A percentile compares a stretch with the other conserved stretches of the same genome.
phyloP scores from a whole-genome alignment of 2,329 filamentous ascomycete species.

The Dothideomycetes sp. region DNA sequence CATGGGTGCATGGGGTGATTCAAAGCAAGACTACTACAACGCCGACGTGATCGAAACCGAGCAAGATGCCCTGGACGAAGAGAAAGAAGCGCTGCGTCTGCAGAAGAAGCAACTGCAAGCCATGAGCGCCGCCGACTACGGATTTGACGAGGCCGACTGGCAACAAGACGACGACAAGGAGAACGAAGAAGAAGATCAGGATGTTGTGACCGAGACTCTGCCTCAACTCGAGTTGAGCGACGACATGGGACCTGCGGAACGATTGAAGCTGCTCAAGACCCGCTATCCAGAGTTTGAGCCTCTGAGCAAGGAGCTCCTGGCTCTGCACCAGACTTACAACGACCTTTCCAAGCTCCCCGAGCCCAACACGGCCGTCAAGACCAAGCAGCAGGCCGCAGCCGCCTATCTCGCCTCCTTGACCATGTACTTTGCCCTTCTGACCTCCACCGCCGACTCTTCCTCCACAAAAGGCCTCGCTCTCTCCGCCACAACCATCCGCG shows the following conservation, averaged over 20 bases:
- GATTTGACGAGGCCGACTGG: conserved; percentile 88
- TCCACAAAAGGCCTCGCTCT: conserved; percentile 48
- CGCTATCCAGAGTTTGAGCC: conserved; percentile 90
- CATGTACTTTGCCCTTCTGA: conserved; percentile 92
- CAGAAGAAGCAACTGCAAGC: conserved; percentile 85
- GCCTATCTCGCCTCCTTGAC: conserved; percentile 80
- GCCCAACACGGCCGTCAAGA: conserved; percentile 21
- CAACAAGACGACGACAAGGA: conserved; percentile 40
- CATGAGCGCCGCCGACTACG: conserved; percentile 87
- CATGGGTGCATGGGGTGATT: conserved; percentile 73
- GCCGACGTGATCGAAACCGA: conserved; percentile 67
- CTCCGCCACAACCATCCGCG: conserved; percentile 68
- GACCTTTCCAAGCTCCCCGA: conserved; percentile 1
- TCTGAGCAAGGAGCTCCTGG: conserved; percentile 68
- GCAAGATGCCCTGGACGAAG: conserved; percentile 76
- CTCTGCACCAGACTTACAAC: conserved; percentile 44
- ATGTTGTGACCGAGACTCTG: conserved; percentile 73
- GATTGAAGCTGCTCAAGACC: conserved; percentile 62
- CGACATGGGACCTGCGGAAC: conserved; percentile 67
- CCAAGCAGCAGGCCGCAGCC: conserved; percentile 71
- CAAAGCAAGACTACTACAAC: conserved; percentile 86
- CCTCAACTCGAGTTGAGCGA: conserved; percentile 74
- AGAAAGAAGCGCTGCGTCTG: conserved; percentile 75
- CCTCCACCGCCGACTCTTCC: conserved; percentile 58
- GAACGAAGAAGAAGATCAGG: conserved; percentile 34